Base-by-base conservation (phyloP, 2,329 filamentous ascomycete genomes). In the Botrytis deweyae region DNA sequence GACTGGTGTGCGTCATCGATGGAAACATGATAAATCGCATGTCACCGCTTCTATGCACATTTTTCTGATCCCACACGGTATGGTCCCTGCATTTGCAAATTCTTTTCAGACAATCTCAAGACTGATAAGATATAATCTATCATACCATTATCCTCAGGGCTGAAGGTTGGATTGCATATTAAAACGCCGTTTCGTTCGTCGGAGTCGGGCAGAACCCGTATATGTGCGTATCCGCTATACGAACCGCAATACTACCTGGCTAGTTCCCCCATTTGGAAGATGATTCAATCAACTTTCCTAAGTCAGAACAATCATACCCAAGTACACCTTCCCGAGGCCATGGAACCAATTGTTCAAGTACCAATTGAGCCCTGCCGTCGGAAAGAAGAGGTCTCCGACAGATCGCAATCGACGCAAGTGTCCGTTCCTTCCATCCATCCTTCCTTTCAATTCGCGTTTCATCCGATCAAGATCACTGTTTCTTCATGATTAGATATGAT, bases 31-130 rank as follows among this genome's bases (percentile, higher is more conserved):
- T 69, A 44, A 42, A 58, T 69, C 49, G 55, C 49, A 20, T 18
- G 49, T 42, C 66, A 58, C 66, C n/a, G 36, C 66, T 38, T 69
- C 66, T 33, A 42, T 55, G 65, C 65, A 68, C 25, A n/a, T 12
- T 42, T 18, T 29, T 55, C 25, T 55, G 65, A 20, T n/a, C 36
- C 25, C 16, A 68, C 38, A 16, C 36, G 29, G 18, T n/a, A 69
- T 42, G 49, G 66, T 58, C 66, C 66, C 66, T 69, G 66, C 49
- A 69, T 69, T 42, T 69, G 6, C n/a, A n/a, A 20, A 22, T 14
- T 44, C 29, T 69, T 58, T 52, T 58, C 52, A n/a, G 25, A 55
- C 10, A 29, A 20, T 42, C n/a, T 69, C 36, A 44, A 42, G 25
- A 58, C 18, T 25, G 66, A 69, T 58, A 42, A 33, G 66, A 69